Conservation (phyloP, 345 rosid genomes). For the Bretschneidera sinensis region DNA sequence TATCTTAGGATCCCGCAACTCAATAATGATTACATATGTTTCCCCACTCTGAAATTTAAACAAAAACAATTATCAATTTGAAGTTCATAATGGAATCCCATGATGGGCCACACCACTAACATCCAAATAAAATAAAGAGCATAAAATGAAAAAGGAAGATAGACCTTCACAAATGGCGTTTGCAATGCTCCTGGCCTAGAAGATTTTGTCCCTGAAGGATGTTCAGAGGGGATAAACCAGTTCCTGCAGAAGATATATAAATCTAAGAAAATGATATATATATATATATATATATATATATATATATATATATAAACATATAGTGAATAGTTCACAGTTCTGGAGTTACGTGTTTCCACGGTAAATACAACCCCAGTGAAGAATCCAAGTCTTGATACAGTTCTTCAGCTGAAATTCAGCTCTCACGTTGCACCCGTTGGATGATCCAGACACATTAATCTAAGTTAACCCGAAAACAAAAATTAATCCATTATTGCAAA, state of each 20-base stretch:
- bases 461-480: slow-evolving; percentile 12
- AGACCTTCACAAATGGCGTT: slow-evolving; percentile 49
- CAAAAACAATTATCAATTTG: no score
- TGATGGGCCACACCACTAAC: no score
- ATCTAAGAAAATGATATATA: no score
- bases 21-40: slow-evolving; percentile 37
- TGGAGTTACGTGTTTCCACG: slow-evolving; percentile 43
- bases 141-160: no score
- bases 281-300: no score
- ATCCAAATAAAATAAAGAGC: no score
- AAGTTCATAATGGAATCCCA: no score
- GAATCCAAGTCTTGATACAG: slow-evolving; percentile 52
- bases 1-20: slow-evolving; percentile 46
- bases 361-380: slow-evolving; percentile 60
- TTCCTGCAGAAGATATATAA: slow-evolving; percentile 38
- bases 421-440: slow-evolving; percentile 40
- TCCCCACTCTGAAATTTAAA: slow-evolving; percentile 37
- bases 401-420: slow-evolving; percentile 54
- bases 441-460: slow-evolving; percentile 45
- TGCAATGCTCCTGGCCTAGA: slow-evolving; percentile 58
- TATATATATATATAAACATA: no score
- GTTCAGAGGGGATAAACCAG: slow-evolving; percentile 50
- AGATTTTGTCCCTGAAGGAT: no score
- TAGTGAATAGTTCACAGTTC: slow-evolving; percentile 2
- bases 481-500: slow-evolving; percentile 8